Evolutionary conservation across 352 stramenopile genomes (phyloP).

Genomic region (Globisporangium rhizosaccharum): DNA sequence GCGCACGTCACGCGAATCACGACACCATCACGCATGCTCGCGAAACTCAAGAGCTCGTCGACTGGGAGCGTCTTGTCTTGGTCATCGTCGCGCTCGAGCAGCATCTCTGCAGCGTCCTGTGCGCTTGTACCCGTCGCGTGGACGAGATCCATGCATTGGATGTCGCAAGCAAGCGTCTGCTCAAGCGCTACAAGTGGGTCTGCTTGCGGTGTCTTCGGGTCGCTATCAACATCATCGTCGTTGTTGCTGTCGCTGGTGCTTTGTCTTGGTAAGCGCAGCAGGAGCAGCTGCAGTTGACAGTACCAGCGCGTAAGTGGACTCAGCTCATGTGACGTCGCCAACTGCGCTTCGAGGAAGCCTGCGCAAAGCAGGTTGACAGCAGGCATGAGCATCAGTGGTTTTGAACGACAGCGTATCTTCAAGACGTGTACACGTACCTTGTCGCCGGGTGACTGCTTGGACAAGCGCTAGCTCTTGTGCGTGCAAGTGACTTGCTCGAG

Average conservation of each 20-base stretch:
- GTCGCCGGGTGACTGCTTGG: slow-evolving; percentile 16
- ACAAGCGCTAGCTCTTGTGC: slow-evolving; percentile 18
- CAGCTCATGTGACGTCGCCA: slow-evolving; percentile 11
- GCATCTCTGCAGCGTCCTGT: slow-evolving; percentile 18
- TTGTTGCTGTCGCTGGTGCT: neutral
- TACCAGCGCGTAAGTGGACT: slow-evolving; percentile 36
- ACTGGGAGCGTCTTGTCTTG: neutral
- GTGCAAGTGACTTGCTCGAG: neutral
- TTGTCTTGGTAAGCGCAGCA: neutral
- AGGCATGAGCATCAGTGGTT: neutral
- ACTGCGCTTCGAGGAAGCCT: slow-evolving; percentile 47
- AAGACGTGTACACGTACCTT: slow-evolving; percentile 15
- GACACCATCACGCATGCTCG: slow-evolving; percentile 22
- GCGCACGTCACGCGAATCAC: slow-evolving; percentile 36
- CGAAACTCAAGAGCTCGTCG: slow-evolving; percentile 50
- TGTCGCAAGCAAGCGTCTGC: slow-evolving; percentile 14
- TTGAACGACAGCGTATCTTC: neutral
- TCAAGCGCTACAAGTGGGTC: slow-evolving; percentile 4
- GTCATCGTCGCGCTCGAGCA: slow-evolving; percentile 25
- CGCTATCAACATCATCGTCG: neutral
- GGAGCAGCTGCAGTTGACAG: slow-evolving; percentile 31
- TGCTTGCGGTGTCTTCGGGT: slow-evolving; percentile 6
- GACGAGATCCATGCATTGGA: slow-evolving; percentile 37
- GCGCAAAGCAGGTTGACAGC: neutral
- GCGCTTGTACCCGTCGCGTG: slow-evolving; percentile 27